Percentiles rank a stretch among this genome's conserved stretches.
Evolutionary conservation across 2,329 filamentous ascomycete species (phyloP).

Genomic region (Fusarium succisae): DNA sequence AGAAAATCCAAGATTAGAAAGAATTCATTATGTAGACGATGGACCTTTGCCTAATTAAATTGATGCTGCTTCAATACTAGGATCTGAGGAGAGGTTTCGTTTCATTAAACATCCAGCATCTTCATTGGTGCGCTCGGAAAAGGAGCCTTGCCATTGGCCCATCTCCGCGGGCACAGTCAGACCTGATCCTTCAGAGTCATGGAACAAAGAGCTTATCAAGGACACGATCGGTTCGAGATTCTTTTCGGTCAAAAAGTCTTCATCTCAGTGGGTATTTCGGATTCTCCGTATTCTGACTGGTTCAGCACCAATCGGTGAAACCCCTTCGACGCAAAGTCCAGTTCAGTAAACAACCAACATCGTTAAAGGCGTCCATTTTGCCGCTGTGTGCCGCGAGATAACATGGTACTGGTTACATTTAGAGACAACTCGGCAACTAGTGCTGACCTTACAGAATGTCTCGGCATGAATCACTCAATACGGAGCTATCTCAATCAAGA

Average conservation of each 20-base stretch:
- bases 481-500: background rate
- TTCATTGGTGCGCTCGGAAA: constrained; percentile 11
- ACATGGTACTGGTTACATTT: background rate
- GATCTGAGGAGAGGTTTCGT: background rate
- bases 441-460: rapidly evolving
- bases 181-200: background rate
- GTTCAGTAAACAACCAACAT: too few species aligned
- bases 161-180: background rate
- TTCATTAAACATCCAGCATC: background rate
- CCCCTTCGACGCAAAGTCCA: rapidly evolving
- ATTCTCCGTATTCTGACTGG: background rate
- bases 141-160: background rate
- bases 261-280: background rate
- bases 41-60: background rate
- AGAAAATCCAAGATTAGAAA: rapidly evolving
- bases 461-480: background rate
- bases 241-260: background rate
- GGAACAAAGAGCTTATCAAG: background rate
- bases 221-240: background rate
- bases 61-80: background rate
- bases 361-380: background rate
- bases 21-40: too few species aligned
- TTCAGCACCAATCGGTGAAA: background rate
- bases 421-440: background rate
- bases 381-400: background rate